Conservation (phyloP, 2,329 filamentous ascomycete genomes). For the Didymella arachidicola region DNA sequence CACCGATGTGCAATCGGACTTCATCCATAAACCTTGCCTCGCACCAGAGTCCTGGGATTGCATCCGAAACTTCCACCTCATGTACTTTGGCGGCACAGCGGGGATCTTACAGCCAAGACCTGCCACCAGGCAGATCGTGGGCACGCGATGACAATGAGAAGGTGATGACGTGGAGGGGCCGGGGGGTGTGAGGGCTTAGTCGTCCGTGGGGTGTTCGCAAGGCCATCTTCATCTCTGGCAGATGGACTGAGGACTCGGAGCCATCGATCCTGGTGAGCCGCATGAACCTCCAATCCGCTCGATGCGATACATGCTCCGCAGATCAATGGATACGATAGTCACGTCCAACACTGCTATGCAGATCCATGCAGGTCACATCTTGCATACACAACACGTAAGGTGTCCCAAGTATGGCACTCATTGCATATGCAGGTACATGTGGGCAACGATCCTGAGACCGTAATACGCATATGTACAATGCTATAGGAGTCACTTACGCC, state of each 20-base stretch:
- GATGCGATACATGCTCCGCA: not conserved
- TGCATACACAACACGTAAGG: not conserved
- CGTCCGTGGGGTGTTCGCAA: not conserved
- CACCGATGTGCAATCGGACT: slow-evolving; percentile 4
- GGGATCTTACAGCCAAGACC: not conserved
- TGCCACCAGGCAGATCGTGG: slow-evolving; percentile 11
- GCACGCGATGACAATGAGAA: slow-evolving; percentile 2
- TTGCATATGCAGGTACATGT: slow-evolving; percentile 1
- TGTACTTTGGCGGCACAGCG: not conserved
- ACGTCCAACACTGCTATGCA: not conserved
- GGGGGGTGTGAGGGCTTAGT: not conserved
- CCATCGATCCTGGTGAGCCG: not conserved
- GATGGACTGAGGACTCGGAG: not conserved
- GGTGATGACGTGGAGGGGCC: slow-evolving; percentile 2
- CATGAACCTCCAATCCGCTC: not conserved
- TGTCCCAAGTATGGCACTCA: slow-evolving; percentile 3
- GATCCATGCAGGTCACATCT: not conserved
- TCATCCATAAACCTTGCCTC: not conserved
- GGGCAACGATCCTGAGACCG: not conserved
- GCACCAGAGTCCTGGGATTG: not conserved
- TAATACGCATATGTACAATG: slow-evolving; percentile 13
- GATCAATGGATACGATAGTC: not conserved
- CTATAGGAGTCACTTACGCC: slow-evolving; percentile 4
- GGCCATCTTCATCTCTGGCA: not conserved
- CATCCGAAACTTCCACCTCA: not conserved